These are phyloP conservation scores for Trametes villosa DNA, from an alignment of 768 basidiomycete genomes.

Conservation along the genomic window DNA sequence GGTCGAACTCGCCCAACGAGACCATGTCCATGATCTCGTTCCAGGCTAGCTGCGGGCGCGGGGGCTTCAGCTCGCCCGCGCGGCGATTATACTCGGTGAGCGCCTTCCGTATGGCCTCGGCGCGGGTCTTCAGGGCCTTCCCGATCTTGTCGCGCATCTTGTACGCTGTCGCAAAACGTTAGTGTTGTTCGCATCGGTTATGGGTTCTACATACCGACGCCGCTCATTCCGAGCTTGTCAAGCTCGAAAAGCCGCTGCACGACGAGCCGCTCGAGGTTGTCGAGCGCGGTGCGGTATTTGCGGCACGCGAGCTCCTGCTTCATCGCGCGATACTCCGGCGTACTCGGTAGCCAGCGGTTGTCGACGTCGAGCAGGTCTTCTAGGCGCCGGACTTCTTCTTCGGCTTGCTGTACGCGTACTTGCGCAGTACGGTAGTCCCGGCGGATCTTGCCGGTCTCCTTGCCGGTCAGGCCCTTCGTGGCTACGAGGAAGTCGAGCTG, in stretches of 20 bases:
- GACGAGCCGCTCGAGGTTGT: constrained; percentile 37
- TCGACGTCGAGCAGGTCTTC: constrained; percentile 22
- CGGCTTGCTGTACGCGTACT: background rate
- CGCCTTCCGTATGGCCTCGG: constrained; percentile 38
- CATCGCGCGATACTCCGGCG: constrained; percentile 16
- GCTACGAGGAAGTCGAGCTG: background rate
- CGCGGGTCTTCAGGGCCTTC: constrained; percentile 37
- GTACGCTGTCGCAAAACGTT: constrained; percentile 34
- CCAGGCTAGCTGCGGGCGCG: constrained; percentile 17
- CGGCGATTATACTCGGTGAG: constrained; percentile 38
- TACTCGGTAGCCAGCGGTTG: constrained; percentile 20
- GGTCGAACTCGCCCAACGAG: constrained; percentile 35
- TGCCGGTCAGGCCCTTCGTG: background rate
- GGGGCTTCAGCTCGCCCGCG: constrained; percentile 27
- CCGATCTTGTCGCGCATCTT: constrained; percentile 39
- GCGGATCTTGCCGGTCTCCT: constrained; percentile 4
- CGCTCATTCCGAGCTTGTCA: constrained; percentile 30
- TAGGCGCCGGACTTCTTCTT: constrained; percentile 7
- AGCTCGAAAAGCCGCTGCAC: constrained; percentile 38
- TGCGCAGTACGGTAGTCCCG: background rate
- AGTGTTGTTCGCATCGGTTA: background rate
- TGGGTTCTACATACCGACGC: constrained; percentile 25
- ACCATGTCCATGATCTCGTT: constrained; percentile 18
- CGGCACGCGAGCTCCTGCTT: constrained; percentile 7
- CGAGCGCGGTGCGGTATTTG: constrained; percentile 30